Evolutionary conservation across 768 basidiomycete species (phyloP).

Genomic region (Amyloporia xantha): DNA sequence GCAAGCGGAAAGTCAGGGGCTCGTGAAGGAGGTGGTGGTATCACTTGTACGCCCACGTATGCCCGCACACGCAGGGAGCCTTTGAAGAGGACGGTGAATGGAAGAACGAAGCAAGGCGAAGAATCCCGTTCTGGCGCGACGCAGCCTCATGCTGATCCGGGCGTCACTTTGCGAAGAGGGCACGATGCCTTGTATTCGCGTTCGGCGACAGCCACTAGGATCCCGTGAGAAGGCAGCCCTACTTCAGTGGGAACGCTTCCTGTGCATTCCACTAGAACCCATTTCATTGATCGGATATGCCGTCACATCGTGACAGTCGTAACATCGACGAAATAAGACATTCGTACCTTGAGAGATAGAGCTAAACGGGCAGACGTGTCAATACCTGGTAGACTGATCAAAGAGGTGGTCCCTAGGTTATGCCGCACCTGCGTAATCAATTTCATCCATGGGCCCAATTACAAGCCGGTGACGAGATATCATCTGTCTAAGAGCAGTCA

Average conservation of each 20-base stretch:
- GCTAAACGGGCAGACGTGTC: not conserved
- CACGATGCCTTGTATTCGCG: not conserved
- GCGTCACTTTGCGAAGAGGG: conserved; percentile 1
- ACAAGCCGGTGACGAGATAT: too few relatives aligned
- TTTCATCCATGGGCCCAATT: too few relatives aligned
- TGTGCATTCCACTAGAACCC: not conserved
- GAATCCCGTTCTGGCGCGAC: not conserved
- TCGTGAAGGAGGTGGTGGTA: not conserved
- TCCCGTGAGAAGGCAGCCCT: not conserved
- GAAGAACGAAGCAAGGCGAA: not conserved
- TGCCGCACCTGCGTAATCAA: too few relatives aligned
- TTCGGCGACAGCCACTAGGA: not conserved
- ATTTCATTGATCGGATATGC: not conserved
- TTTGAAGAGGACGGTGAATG: conserved; percentile 4
- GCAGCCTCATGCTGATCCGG: not conserved
- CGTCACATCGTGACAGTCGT: not conserved
- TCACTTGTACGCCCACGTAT: conserved; percentile 7
- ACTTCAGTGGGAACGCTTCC: not conserved
- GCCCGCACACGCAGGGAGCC: conserved; percentile 18
- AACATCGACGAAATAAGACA: not conserved
- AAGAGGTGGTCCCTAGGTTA: too few relatives aligned
- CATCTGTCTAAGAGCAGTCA: too few relatives aligned
- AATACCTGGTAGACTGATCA: too few relatives aligned
- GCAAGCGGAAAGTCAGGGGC: not conserved
- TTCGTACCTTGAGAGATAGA: not conserved